phyloP scores from a whole-genome alignment of 768 basidiomycete genomes.

The Sporobolomyces roseus region DNA sequence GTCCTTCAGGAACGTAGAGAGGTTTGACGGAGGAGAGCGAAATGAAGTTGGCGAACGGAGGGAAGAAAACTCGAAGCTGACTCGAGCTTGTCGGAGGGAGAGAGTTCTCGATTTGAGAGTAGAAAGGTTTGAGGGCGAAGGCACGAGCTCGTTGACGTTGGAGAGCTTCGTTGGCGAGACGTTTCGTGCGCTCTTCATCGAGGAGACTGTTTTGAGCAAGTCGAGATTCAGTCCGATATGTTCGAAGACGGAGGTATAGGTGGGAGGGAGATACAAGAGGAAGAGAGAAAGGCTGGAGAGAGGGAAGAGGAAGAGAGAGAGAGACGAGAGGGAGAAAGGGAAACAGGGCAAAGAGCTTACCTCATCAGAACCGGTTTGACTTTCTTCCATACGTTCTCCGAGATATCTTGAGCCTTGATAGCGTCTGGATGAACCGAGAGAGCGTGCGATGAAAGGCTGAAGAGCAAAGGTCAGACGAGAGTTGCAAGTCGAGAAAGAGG shows the following conservation, averaged over 20 bases:
- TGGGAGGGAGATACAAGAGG: too few relatives aligned
- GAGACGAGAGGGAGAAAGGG: background rate
- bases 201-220: background rate
- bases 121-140: slow-evolving; percentile 9
- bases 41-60: slow-evolving; percentile 35
- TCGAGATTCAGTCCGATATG: too few relatives aligned
- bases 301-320: background rate
- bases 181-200: background rate
- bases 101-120: background rate
- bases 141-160: background rate
- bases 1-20: slow-evolving; percentile 15
- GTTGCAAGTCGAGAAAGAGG: background rate
- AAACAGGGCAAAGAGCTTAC: background rate
- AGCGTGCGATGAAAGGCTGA: background rate
- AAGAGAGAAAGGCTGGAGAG: too few relatives aligned
- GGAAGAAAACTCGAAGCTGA: slow-evolving; percentile 11
- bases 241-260: too few relatives aligned
- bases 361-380: background rate
- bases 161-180: background rate
- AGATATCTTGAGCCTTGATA: slow-evolving; percentile 6
- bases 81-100: background rate
- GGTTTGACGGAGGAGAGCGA: background rate
- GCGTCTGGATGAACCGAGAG: background rate
- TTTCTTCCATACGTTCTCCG: slow-evolving; percentile 19
- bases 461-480: too few relatives aligned